phyloP scores from a whole-genome alignment of 2,329 filamentous ascomycete genomes.

The Penicillium rolfsii region DNA sequence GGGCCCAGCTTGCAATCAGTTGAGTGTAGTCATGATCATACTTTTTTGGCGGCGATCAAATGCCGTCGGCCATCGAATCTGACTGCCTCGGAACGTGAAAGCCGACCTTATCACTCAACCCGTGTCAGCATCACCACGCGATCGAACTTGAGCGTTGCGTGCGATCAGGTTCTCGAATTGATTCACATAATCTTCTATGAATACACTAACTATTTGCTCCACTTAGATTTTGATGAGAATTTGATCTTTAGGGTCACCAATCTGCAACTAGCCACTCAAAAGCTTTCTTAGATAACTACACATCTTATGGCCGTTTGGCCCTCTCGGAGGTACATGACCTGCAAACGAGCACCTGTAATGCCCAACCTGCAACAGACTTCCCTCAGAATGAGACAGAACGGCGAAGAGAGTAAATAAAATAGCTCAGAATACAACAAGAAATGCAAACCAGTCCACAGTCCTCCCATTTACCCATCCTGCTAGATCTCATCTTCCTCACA shows the following conservation, averaged over 20 bases:
- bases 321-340: background rate
- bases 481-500: background rate
- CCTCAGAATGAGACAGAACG: background rate
- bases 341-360: conserved; percentile 3
- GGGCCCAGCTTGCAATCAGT: conserved; percentile 1
- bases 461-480: background rate
- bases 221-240: background rate
- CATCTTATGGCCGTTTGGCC: background rate
- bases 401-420: background rate
- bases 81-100: conserved; percentile 31
- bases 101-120: conserved; percentile 19
- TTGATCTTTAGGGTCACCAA: background rate
- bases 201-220: background rate
- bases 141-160: too few species aligned
- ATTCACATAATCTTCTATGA: too few species aligned
- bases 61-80: conserved; percentile 22
- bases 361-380: background rate
- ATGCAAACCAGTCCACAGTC: background rate
- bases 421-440: background rate
- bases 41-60: conserved; percentile 21
- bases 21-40: conserved; percentile 6
- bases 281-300: background rate
- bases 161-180: conserved; percentile 3
- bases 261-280: background rate
- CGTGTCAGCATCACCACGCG: background rate